Percentiles rank a stretch among this genome's conserved stretches.
Conservation (phyloP, 345 rosid species). For the Eutrema yunnanense region DNA sequence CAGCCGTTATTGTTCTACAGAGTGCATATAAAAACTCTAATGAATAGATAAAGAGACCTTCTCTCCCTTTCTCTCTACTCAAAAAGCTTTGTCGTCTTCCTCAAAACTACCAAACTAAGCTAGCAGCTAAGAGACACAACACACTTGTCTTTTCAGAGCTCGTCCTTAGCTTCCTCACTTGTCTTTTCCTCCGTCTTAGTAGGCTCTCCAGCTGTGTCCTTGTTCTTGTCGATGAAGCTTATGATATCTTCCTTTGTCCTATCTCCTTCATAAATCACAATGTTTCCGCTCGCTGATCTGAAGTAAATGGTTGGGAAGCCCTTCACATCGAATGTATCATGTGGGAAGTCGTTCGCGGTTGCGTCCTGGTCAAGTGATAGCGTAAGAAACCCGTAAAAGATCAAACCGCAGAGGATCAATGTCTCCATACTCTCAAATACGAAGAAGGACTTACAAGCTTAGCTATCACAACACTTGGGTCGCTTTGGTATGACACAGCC, state of each 20-base stretch:
- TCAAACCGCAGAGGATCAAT: neutral
- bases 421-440: neutral
- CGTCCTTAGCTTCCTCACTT: slow-evolving; percentile 39
- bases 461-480: slow-evolving; percentile 61
- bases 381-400: neutral
- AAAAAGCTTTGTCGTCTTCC: slow-evolving; percentile 15
- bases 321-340: slow-evolving; percentile 59
- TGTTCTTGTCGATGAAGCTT: slow-evolving; percentile 72
- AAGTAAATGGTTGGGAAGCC: slow-evolving; percentile 88
- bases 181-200: slow-evolving; percentile 12
- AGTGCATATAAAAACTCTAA: slow-evolving; percentile 1
- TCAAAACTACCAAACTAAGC: slow-evolving; percentile 26
- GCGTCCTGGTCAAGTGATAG: slow-evolving; percentile 53
- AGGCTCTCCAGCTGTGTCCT: slow-evolving; percentile 37
- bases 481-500: slow-evolving; percentile 57
- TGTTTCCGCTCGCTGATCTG: slow-evolving; percentile 61
- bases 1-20: slow-evolving; percentile 4
- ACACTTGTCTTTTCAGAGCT: slow-evolving; percentile 43
- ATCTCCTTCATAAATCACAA: slow-evolving; percentile 59
- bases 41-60: slow-evolving; percentile 3
- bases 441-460: slow-evolving; percentile 56
- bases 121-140: slow-evolving; percentile 26
- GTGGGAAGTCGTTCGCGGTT: slow-evolving; percentile 70
- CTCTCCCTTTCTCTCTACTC: neutral
- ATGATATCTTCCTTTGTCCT: slow-evolving; percentile 80